Evolutionary conservation across 2,329 filamentous ascomycete genomes (phyloP), one percentile per base, ranked within the genome.

Genomic region (Diaporthe batatas): DNA sequence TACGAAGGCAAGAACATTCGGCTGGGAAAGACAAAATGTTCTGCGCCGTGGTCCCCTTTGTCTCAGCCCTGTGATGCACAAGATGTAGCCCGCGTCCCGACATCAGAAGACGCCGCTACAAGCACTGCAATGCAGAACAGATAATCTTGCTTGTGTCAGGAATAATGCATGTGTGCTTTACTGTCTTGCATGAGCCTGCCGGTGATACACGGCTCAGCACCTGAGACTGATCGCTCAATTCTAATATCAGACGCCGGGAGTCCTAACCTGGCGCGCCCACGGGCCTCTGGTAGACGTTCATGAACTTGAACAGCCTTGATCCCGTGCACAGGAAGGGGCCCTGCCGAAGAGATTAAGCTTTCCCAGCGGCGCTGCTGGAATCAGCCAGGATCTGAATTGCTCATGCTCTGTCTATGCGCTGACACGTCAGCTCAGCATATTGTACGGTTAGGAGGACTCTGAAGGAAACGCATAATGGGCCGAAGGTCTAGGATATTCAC

Each of bases 31-130:
- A 36, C 42, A 65, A 10, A 21, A 10, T 49, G 25, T 34, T 6
- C 11, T 65, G 23, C 16, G 14, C 32, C 29, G 29, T 36, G n/a
- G 7, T 51, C 18, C 12, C 6, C 23, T 25, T 36, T 65, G 62
- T 65, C 62, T 65, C 62, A 65, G 62, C 62, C 62, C 62, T 65
- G 62, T 47, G 32, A 39, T 65, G 25, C 16, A 23, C 3, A 65
- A 51, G 44, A 23, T 36, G 4, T n/a, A 29, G 62, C 29, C 44
- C 62, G 44, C 44, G 25, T 25, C 25, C 21, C 21, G 44, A 34
- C 62, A 29, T 36, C 32, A 65, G 42, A 65, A n/a, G 32, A 23
- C 32, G 29, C 32, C 14, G 44, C 32, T 51, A 32, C 34, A 23
- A 65, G 59, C 29, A 36, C 62, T 65, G 44, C 62, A 65, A 25